These are phyloP conservation scores for Rhinocladiella similis DNA, from an alignment of 2,329 filamentous ascomycete genomes.

Conservation along the genomic window DNA sequence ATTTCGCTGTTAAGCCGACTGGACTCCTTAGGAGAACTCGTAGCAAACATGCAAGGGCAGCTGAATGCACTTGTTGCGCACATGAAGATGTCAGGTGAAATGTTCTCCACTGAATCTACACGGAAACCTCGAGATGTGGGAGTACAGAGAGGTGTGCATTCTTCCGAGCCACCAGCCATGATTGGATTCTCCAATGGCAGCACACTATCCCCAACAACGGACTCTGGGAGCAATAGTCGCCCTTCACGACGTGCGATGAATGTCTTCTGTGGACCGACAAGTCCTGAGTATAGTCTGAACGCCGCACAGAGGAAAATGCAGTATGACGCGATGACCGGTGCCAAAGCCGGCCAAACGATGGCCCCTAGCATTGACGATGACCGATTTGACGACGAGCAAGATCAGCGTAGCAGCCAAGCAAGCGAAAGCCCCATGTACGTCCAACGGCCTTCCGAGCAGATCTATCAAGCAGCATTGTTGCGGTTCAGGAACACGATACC, in stretches of 20 bases:
- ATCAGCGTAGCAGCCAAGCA: neutral
- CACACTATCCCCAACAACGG: too few species aligned
- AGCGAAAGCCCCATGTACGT: neutral
- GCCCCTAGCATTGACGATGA: neutral
- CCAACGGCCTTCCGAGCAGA: neutral
- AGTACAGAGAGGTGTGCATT: neutral
- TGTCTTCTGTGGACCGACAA: neutral
- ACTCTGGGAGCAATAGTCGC: neutral
- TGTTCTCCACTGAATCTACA: neutral
- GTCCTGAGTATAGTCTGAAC: constrained; percentile 1
- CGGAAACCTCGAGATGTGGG: neutral
- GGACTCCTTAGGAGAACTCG: neutral
- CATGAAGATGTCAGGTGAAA: neutral
- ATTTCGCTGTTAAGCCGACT: neutral
- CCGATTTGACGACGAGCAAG: neutral
- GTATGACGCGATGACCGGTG: neutral
- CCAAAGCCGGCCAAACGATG: neutral
- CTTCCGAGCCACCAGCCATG: too few species aligned
- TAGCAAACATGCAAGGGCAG: neutral
- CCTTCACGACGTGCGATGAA: neutral
- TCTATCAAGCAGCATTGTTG: neutral
- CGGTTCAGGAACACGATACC: neutral
- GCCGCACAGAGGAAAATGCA: constrained; percentile 1
- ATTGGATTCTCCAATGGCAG: too few species aligned
- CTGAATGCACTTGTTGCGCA: neutral